Percentiles rank a stretch among this genome's conserved stretches.
phyloP scores from a whole-genome alignment of 179 eudicot species.

The Beta corolliflora region DNA sequence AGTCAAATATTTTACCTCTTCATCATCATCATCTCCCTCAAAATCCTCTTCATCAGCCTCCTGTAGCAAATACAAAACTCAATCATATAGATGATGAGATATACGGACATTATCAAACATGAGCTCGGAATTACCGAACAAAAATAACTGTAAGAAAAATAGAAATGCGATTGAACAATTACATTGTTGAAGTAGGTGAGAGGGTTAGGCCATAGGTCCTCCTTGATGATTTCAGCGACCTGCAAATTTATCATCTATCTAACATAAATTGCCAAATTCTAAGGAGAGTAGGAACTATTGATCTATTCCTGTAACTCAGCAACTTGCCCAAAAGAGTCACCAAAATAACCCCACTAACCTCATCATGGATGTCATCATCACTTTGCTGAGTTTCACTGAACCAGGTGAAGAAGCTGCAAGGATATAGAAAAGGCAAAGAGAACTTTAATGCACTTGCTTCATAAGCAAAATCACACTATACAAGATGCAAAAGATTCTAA shows the following conservation, averaged over 20 bases:
- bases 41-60: slow-evolving; percentile 76
- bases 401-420: slow-evolving; percentile 94
- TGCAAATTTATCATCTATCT: slow-evolving; percentile 33
- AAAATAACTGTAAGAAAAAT: not conserved
- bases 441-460: not conserved
- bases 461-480: not conserved
- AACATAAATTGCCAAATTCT: slow-evolving; percentile 17
- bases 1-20: slow-evolving; percentile 53
- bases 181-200: slow-evolving; percentile 83
- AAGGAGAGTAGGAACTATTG: not conserved
- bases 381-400: slow-evolving; percentile 57
- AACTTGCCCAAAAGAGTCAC: not conserved
- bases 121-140: not conserved
- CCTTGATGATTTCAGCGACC: slow-evolving; percentile 97
- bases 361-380: slow-evolving; percentile 70
- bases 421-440: not conserved
- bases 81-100: slow-evolving; percentile 11
- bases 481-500: not conserved
- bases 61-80: slow-evolving; percentile 34
- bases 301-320: not conserved
- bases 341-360: slow-evolving; percentile 42
- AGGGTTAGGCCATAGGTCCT: slow-evolving; percentile 97
- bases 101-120: not conserved
- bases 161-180: slow-evolving; percentile 18
- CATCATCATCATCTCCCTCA: slow-evolving; percentile 71